phyloP scores from a whole-genome alignment of 2,329 filamentous ascomycete species.

The Pseudogymnoascus sp. region DNA sequence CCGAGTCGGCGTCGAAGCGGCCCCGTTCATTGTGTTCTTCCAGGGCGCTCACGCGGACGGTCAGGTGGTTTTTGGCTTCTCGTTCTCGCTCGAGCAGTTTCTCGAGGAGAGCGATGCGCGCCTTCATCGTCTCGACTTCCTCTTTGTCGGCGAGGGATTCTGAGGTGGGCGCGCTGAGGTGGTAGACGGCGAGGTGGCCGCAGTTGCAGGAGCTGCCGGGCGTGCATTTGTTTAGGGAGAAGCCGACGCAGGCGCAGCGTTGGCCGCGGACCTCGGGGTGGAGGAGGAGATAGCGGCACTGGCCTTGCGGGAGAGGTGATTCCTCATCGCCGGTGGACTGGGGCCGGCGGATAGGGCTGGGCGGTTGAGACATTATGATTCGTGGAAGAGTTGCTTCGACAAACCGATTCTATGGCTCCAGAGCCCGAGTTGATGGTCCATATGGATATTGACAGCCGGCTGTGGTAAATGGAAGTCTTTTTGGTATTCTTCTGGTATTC shows the following conservation, averaged over 20 bases:
- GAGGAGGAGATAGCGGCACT: slow-evolving; percentile 51
- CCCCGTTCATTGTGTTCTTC: slow-evolving; percentile 48
- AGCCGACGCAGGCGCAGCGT: slow-evolving; percentile 50
- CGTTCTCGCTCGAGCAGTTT: slow-evolving; percentile 34
- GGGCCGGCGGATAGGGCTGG: not conserved
- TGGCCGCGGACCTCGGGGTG: slow-evolving; percentile 49
- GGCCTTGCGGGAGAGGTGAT: slow-evolving; percentile 44
- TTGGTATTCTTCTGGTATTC: not conserved
- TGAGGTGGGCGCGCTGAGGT: slow-evolving; percentile 36
- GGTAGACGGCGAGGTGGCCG: slow-evolving; percentile 52
- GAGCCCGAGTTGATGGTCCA: not conserved
- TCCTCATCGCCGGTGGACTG: slow-evolving; percentile 29
- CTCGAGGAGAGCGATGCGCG: slow-evolving; percentile 38
- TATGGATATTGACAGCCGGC: not conserved
- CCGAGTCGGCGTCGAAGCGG: slow-evolving; percentile 41
- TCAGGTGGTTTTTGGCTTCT: slow-evolving; percentile 20
- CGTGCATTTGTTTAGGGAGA: slow-evolving; percentile 44
- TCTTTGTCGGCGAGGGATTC: slow-evolving; percentile 36
- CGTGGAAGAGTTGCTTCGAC: not conserved
- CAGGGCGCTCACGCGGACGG: slow-evolving; percentile 31
- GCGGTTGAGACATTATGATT: not conserved
- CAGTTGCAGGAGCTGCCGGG: slow-evolving; percentile 50
- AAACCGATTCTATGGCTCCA: slow-evolving; percentile 1
- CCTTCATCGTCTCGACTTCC: slow-evolving; percentile 42
- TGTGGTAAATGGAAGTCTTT: not conserved